phyloP scores from a whole-genome alignment of 495 filamentous ascomycete species.

The Neurospora sp. region DNA sequence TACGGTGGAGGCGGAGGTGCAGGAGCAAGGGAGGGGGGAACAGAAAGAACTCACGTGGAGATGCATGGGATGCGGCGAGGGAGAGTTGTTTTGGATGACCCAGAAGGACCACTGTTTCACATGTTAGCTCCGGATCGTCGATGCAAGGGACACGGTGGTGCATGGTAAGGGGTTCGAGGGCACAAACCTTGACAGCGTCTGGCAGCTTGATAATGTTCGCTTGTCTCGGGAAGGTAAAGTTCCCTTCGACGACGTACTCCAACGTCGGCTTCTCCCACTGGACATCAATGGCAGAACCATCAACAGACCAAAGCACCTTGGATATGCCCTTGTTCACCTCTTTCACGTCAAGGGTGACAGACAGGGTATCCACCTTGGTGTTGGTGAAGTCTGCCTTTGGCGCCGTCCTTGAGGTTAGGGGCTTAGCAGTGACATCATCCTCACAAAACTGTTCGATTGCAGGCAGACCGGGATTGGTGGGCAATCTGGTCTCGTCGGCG shows the following conservation, averaged over 20 bases:
- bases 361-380: background rate
- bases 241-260: conserved; percentile 25
- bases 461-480: conserved; percentile 3
- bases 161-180: conserved; percentile 17
- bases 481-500: background rate
- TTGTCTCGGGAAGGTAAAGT: conserved; percentile 20
- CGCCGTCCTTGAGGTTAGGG: background rate
- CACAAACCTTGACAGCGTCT: conserved; percentile 30
- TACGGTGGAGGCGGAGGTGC: background rate
- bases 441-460: conserved; percentile 4
- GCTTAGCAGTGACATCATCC: background rate
- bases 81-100: conserved; percentile 24
- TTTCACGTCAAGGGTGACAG: background rate
- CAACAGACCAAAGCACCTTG: conserved; percentile 14
- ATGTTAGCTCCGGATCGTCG: conserved; percentile 8
- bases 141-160: background rate
- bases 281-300: conserved; percentile 14
- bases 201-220: conserved; percentile 29
- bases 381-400: background rate
- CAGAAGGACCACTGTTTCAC: conserved; percentile 30
- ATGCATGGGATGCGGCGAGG: conserved; percentile 36
- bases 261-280: conserved; percentile 26
- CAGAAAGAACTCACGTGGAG: conserved; percentile 28
- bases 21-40: background rate
- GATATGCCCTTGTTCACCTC: background rate